Percentiles rank a stretch among this genome's conserved stretches.
Evolutionary conservation across 129 eudicot species (phyloP).

Genomic region (Escallonia rubra): DNA sequence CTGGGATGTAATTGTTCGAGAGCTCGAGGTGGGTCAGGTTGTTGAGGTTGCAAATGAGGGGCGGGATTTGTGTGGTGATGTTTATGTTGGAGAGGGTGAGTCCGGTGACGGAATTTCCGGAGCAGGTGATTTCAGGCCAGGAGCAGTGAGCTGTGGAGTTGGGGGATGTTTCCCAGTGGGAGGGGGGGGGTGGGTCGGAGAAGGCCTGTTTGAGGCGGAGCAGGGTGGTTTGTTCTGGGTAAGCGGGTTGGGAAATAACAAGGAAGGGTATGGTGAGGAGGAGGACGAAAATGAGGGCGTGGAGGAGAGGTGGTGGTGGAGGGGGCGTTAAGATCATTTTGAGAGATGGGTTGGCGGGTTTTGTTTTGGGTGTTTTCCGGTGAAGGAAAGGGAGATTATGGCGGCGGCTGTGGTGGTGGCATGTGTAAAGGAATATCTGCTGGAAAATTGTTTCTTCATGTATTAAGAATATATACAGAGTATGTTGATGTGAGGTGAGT

Average conservation of each 20-base stretch:
- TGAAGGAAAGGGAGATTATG: conserved; percentile 11
- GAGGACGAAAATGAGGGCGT: conserved; percentile 22
- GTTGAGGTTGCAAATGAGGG: conserved; percentile 55
- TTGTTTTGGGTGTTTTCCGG: conserved; percentile 1
- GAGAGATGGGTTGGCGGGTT: not conserved
- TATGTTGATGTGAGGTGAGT: too few relatives aligned
- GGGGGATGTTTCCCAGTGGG: conserved; percentile 55
- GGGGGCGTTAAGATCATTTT: conserved; percentile 21
- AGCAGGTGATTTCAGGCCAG: conserved; percentile 71
- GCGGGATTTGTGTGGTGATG: conserved; percentile 42
- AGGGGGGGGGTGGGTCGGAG: conserved; percentile 36
- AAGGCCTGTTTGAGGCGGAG: conserved; percentile 47
- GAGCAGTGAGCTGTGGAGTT: conserved; percentile 26
- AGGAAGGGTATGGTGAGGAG: conserved; percentile 32
- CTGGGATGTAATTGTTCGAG: conserved; percentile 32
- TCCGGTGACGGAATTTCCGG: conserved; percentile 28
- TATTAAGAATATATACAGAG: too few relatives aligned
- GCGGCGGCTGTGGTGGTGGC: conserved; percentile 17
- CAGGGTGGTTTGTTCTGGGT: conserved; percentile 43
- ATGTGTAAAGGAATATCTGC: too few relatives aligned
- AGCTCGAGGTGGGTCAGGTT: conserved; percentile 52
- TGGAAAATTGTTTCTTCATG: too few relatives aligned
- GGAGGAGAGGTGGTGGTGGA: not conserved
- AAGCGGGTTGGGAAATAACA: conserved; percentile 38
- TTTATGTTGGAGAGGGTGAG: conserved; percentile 11